Evolutionary conservation across 208 protist genomes (phyloP).

Genomic region (Angomonas deanei): DNA sequence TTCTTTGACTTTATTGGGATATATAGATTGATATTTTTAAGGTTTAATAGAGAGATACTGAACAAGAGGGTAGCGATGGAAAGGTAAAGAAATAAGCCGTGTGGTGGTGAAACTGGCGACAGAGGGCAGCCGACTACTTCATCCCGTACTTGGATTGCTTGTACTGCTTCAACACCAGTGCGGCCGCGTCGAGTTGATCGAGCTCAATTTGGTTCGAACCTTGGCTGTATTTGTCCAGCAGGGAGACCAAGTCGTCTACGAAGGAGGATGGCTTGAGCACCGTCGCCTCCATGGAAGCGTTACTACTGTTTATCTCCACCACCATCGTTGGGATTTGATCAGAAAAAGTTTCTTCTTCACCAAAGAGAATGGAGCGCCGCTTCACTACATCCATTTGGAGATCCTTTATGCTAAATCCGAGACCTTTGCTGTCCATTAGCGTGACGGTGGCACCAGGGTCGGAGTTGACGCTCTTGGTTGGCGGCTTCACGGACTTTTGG

Average conservation of each 20-base stretch:
- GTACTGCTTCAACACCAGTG: neutral
- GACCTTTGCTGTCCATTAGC: neutral
- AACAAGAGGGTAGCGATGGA: too few relatives aligned
- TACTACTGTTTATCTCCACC: neutral
- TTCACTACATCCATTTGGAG: neutral
- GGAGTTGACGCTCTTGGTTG: neutral
- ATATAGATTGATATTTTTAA: too few relatives aligned
- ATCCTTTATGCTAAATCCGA: neutral
- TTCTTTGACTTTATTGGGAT: too few relatives aligned
- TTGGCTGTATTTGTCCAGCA: neutral
- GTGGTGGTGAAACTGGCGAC: too few relatives aligned
- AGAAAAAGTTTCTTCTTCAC: neutral
- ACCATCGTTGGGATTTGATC: neutral
- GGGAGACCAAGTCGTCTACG: neutral
- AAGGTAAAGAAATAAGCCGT: too few relatives aligned
- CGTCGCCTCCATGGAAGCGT: neutral
- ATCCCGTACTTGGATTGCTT: constrained; percentile 1
- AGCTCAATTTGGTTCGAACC: neutral
- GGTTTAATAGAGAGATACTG: too few relatives aligned
- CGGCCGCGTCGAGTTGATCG: constrained; percentile 2
- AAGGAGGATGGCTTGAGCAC: neutral
- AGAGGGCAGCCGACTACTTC: too few relatives aligned
- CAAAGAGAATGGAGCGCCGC: neutral
- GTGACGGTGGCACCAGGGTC: neutral
- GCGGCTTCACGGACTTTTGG: neutral